Conservation (phyloP, 305 asterid species). For the Solanum hybrid region DNA sequence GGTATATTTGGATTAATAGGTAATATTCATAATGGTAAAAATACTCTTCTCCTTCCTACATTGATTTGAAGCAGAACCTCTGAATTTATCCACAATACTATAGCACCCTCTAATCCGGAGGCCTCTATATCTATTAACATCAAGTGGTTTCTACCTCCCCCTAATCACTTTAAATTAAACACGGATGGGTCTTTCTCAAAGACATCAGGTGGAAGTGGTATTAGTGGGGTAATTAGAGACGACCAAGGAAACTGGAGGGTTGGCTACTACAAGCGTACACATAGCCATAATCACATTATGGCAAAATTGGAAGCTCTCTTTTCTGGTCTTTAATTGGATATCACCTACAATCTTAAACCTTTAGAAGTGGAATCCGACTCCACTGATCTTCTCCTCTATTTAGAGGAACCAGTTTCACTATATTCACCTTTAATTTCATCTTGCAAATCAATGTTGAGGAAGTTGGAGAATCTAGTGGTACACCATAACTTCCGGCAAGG, state of each 20-base stretch:
- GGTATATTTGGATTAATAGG: too few species aligned
- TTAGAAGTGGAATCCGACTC: neutral
- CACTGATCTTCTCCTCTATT: neutral
- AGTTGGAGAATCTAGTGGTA: too few species aligned
- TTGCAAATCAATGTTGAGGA: neutral
- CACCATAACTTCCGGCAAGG: too few species aligned
- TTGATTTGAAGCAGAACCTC: neutral
- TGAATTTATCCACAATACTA: neutral
- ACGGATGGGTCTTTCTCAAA: neutral
- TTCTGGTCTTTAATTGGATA: neutral
- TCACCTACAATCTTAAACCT: neutral
- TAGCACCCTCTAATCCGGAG: neutral
- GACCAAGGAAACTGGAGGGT: neutral
- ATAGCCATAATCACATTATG: neutral
- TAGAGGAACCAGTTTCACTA: neutral
- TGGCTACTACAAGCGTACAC: neutral
- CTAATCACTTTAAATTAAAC: neutral
- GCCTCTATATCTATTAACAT: neutral
- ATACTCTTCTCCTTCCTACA: neutral
- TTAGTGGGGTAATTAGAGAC: neutral
- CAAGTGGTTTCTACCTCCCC: neutral
- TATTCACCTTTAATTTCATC: neutral
- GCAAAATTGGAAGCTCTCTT: neutral
- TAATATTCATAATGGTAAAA: neutral
- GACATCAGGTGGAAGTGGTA: too few species aligned